A percentile compares a stretch with the other conserved stretches of the same genome.
Evolutionary conservation across 2,329 filamentous ascomycete genomes (phyloP).

Genomic region (Claviceps sp.): DNA sequence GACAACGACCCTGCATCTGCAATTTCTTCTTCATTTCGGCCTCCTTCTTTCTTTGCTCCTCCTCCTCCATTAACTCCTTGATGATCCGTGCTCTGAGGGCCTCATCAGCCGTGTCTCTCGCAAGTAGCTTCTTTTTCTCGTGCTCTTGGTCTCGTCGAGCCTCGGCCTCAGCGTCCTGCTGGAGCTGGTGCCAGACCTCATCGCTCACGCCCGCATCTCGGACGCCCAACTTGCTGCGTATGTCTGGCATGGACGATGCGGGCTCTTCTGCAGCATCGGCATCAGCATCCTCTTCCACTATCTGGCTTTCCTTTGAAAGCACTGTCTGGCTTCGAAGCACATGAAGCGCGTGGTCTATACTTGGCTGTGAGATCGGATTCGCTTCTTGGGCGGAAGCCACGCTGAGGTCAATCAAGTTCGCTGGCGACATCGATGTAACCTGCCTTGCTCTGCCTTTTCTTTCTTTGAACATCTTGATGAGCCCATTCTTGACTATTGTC

Average conservation of each 20-base stretch:
- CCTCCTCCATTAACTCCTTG: slow-evolving; percentile 22
- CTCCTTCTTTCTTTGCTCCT: slow-evolving; percentile 24
- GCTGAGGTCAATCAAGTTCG: too few relatives aligned
- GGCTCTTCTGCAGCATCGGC: neutral
- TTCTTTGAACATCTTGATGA: neutral
- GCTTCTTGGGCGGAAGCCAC: too few relatives aligned
- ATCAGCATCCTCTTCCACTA: neutral
- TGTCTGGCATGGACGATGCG: too few relatives aligned
- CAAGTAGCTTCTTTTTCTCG: slow-evolving; percentile 18
- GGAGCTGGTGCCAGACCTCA: slow-evolving; percentile 46
- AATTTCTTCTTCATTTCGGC: slow-evolving; percentile 32
- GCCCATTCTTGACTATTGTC: neutral
- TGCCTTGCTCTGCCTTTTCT: neutral
- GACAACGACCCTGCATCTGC: slow-evolving; percentile 39
- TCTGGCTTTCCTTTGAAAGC: too few relatives aligned
- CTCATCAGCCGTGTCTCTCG: slow-evolving; percentile 9
- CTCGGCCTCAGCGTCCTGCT: slow-evolving; percentile 30
- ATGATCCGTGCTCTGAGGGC: slow-evolving; percentile 24
- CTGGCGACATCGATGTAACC: neutral
- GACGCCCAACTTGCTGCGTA: neutral
- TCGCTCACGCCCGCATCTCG: slow-evolving; percentile 48
- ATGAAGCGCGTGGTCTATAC: too few relatives aligned
- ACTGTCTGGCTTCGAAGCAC: too few relatives aligned
- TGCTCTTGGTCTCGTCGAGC: slow-evolving; percentile 24
- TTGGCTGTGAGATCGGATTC: too few relatives aligned